phyloP scores from a whole-genome alignment of 192 early-diverging fungal species.

The Geranomyces variabilis region DNA sequence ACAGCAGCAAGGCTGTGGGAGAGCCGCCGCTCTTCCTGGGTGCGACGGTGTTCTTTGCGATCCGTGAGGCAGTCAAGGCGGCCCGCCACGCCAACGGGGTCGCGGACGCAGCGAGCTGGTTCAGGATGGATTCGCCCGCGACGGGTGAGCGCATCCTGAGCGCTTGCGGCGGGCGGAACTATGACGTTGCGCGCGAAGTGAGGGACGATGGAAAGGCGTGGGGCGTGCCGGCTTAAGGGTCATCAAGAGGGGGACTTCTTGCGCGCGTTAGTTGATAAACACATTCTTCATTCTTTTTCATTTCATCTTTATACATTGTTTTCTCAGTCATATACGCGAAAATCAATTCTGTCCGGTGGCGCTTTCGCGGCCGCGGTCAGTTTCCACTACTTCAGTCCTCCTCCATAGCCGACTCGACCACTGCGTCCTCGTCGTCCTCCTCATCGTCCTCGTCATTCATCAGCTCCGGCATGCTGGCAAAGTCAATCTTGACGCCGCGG shows the following conservation, averaged over 20 bases:
- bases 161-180: slow-evolving; percentile 71
- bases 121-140: slow-evolving; percentile 74
- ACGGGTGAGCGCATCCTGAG: slow-evolving; percentile 77
- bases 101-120: slow-evolving; percentile 44
- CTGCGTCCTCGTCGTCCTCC: slow-evolving; percentile 28
- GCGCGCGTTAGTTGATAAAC: too few relatives aligned
- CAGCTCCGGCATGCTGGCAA: slow-evolving; percentile 21
- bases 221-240: slow-evolving; percentile 20
- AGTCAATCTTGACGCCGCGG: slow-evolving; percentile 37
- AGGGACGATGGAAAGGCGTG: slow-evolving; percentile 25
- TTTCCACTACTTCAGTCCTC: slow-evolving; percentile 19
- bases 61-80: slow-evolving; percentile 75
- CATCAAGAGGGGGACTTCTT: neutral
- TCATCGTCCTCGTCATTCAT: slow-evolving; percentile 12
- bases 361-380: too few relatives aligned
- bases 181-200: slow-evolving; percentile 38
- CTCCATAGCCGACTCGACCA: slow-evolving; percentile 16
- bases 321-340: too few relatives aligned
- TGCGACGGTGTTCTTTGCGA: slow-evolving; percentile 74
- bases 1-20: slow-evolving; percentile 82
- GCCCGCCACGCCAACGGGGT: slow-evolving; percentile 42
- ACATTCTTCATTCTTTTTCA: too few relatives aligned
- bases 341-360: too few relatives aligned
- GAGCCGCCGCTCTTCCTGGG: slow-evolving; percentile 89
- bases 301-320: too few relatives aligned